Evolutionary conservation across 2,329 filamentous ascomycete genomes (phyloP), one percentile per base, ranked within the genome.

Genomic region (Aureobasidium uvarum): DNA sequence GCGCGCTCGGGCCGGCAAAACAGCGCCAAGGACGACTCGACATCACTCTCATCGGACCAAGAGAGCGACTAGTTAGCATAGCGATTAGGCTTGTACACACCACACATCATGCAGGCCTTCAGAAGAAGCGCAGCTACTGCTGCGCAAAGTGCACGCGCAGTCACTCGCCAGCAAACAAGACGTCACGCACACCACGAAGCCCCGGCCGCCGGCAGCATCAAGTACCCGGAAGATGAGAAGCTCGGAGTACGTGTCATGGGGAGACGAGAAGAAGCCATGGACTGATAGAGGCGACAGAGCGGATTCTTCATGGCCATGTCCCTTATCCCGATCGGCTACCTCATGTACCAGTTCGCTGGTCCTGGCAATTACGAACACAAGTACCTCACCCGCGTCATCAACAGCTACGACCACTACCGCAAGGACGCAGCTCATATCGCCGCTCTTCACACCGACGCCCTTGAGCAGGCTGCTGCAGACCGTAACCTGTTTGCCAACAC

Each of bases 391-490:
- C 74, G 79, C 63, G 85, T 89, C 72, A 84, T 86, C 70, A 76
- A 82, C 69, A 81, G 81, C 69, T 88, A 84, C 74, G 80, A 80
- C 41, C 76, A 81, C 25, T 81, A 81, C 66, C 79, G 84, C 70
- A 80, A 84, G 66, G 73, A 78, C 48, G 85, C 81, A 76, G 81
- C 81, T 63, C 77, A 81, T 70, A 80, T 82, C 70, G 89, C 88
- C 72, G 81, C 83, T 64, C 72, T 88, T 60, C 86, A 88, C 75
- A 85, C 84, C 13, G 78, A 80, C 66, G 82, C 84, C 69, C 77
- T 88, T 68, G 85, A 89, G 78, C 83, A 85, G 76, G 87, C 86
- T 28, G 86, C 84, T 41, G 77, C 80, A 59, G 87, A 90, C 74
- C 79, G 84, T 67, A 84, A 86, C 69, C 74, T 89, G 69, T 88